Evolutionary conservation across 164 flowering plant genomes (phyloP), one percentile per base, ranked within the genome.

Genomic region (Pachysandra terminalis): DNA sequence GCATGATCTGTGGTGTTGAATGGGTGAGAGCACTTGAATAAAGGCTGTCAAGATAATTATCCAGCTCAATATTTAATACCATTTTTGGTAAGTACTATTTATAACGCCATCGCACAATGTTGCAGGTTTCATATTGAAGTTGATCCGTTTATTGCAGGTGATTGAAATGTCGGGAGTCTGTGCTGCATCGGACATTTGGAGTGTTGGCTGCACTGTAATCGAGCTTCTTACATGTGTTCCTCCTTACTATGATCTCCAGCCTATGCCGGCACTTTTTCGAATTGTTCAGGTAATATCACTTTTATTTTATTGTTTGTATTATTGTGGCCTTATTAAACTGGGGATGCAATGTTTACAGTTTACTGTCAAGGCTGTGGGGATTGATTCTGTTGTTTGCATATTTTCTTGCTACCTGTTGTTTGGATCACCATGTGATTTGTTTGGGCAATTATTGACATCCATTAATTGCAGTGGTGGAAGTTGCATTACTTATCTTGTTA

Each of bases 151-250:
- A 51, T 79, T 84, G 69, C 86, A 96, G 99, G 99, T 96, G 63
- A 96, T 96, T 80, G 98, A 96, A 77, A 91, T 96, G 99, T 91
- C 98, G 0, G 99, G 99, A 59, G 99, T 96, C 64, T 93, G 98
- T 82, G 98, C 99, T 70, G 98, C 98, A 68, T 96, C 99, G 58
- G 99, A 96, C 75, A 90, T 96, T 61, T 96, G 99, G 99, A 96
- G 99, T 79, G 98, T 96, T 71, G 99, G 99, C 26, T 96, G 99
- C 78, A 96, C 99, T 40, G 99, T 93, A 63, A 96, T 96, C 71
- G 99, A 96, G 79, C 97, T 96, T 77, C 90, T 96, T 28, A 96
- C 99, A 0, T 91, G 98, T 76, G 88, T 91, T n/a, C 99, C 99
- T 64, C 99, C 99, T 21, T 96, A 96, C 74, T 96, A 86, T 81